phyloP scores from a whole-genome alignment of 805 yeast species.

The Yamadazyma phyllophila region DNA sequence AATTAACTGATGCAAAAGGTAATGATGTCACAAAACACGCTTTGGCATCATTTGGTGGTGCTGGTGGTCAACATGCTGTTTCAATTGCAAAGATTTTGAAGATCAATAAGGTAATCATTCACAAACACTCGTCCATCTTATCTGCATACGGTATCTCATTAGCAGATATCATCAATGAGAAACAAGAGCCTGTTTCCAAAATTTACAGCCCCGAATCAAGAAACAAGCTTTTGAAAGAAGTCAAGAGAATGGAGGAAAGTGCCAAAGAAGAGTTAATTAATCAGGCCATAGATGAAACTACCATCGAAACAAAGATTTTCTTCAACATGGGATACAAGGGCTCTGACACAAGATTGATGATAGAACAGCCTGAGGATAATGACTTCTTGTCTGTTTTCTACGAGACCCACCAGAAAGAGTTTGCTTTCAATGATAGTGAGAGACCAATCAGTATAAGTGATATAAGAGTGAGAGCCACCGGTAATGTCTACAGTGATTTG shows the following conservation, averaged over 20 bases:
- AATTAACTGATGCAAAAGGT: slow-evolving; percentile 83
- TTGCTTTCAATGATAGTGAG: slow-evolving; percentile 60
- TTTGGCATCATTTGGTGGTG: slow-evolving; percentile 86
- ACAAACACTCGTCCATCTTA: slow-evolving; percentile 76
- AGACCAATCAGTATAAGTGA: slow-evolving; percentile 67
- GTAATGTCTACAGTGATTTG: slow-evolving; percentile 43
- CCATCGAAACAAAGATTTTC: slow-evolving; percentile 11
- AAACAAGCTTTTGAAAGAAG: slow-evolving; percentile 17
- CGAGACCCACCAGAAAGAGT: slow-evolving; percentile 61
- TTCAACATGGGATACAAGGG: slow-evolving; percentile 22
- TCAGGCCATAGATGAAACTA: slow-evolving; percentile 14
- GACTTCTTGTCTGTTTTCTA: slow-evolving; percentile 48
- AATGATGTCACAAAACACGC: slow-evolving; percentile 62
- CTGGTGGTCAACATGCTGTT: slow-evolving; percentile 89
- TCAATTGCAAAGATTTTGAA: slow-evolving; percentile 74
- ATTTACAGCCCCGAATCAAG: slow-evolving; percentile 26
- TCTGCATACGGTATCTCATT: slow-evolving; percentile 88
- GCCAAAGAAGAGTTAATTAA: slow-evolving; percentile 12
- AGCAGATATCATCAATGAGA: slow-evolving; percentile 81
- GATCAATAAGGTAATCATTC: slow-evolving; percentile 65
- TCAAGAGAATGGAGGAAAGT: slow-evolving; percentile 7
- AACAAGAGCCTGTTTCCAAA: slow-evolving; percentile 66
- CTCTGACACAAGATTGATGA: slow-evolving; percentile 29
- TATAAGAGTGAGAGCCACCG: slow-evolving; percentile 68
- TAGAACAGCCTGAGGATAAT: slow-evolving; percentile 17